Evolutionary conservation across 2,329 filamentous ascomycete species (phyloP), one percentile per base, ranked within the genome.

Genomic region (Akanthomyces dipterigenus): DNA sequence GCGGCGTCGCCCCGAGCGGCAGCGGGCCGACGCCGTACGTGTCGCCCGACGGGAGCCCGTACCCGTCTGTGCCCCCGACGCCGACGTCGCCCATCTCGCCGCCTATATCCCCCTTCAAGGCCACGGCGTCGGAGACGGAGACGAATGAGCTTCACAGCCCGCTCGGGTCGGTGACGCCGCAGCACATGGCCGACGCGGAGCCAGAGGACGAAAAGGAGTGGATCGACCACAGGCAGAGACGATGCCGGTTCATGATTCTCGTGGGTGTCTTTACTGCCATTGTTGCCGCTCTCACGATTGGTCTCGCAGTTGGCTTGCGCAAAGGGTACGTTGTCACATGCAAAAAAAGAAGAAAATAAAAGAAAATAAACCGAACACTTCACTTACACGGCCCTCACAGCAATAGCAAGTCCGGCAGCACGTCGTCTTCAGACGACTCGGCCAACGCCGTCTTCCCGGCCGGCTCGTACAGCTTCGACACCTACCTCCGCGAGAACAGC

Each of bases 401-500:
- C 24, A 58, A 38, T 42, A 28, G 38, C 20, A 51, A 36, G 31
- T 16, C 20, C 5, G 34, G n/a, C n/a, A 55, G 22, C 28, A 46
- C 58, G 43, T 38, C 43, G 20, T 57, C 55, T 14, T 20, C 43
- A 34, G 5, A 43, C 45, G 31, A 24, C 3, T 55, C 63, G 3
- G 45, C 65, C 20, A 48, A 57, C 4, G 28, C 65, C 12, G 61
- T 68, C 22, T 88, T 88, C 66, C 88, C 87, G 1, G 73, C 81
- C 1, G 88, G 87, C 6, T 79, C 82, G n/a, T 89, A 84, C 70
- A 77, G 81, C 42, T 77, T 90, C 65, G 76, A 80, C 7, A 84
- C 85, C 24, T 81, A 81, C 62, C 81, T 90, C 43, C 75, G 78
- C 55, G 80, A 76, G 5, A 73, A 80, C 2, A 72, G 74, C 18